These are phyloP conservation scores for Venturia carpophila DNA, from an alignment of 2,329 filamentous ascomycete genomes.

Conservation along the genomic window DNA sequence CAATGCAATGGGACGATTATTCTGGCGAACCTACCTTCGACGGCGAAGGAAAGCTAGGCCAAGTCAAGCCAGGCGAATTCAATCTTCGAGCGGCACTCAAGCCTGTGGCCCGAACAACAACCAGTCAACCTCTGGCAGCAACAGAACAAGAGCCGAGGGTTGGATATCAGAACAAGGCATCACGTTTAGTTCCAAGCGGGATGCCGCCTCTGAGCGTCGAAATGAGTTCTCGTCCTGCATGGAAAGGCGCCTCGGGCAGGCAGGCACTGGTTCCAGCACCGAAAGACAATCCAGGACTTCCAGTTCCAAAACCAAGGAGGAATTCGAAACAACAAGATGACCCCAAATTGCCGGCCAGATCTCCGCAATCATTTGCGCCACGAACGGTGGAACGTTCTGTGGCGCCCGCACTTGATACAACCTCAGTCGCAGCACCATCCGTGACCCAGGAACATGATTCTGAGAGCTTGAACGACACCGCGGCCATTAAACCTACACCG, in stretches of 20 bases:
- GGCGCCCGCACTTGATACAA: constrained; percentile 13
- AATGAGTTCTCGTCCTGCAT: constrained; percentile 40
- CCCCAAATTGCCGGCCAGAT: constrained; percentile 20
- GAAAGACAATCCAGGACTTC: constrained; percentile 49
- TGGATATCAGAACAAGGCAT: constrained; percentile 27
- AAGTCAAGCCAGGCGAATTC: constrained; percentile 44
- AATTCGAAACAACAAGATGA: constrained; percentile 24
- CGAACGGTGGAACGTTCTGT: not conserved
- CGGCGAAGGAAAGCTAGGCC: constrained; percentile 47
- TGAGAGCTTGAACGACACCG: not conserved
- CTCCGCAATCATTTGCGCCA: not conserved
- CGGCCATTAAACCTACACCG: constrained; percentile 35
- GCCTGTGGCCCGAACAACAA: constrained; percentile 8
- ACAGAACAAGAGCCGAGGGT: constrained; percentile 22
- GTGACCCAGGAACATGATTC: not conserved
- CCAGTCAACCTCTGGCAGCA: not conserved
- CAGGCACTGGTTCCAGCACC: constrained; percentile 56
- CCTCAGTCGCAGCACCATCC: not conserved
- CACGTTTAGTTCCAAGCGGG: constrained; percentile 23
- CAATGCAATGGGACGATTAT: constrained; percentile 52
- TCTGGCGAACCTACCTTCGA: constrained; percentile 58
- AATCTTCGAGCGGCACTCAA: constrained; percentile 7
- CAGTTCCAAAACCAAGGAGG: constrained; percentile 50
- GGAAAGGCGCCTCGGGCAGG: constrained; percentile 67
- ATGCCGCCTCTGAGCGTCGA: constrained; percentile 28